phyloP scores from a whole-genome alignment of 2,329 filamentous ascomycete species.

The Clonostachys sp. region DNA sequence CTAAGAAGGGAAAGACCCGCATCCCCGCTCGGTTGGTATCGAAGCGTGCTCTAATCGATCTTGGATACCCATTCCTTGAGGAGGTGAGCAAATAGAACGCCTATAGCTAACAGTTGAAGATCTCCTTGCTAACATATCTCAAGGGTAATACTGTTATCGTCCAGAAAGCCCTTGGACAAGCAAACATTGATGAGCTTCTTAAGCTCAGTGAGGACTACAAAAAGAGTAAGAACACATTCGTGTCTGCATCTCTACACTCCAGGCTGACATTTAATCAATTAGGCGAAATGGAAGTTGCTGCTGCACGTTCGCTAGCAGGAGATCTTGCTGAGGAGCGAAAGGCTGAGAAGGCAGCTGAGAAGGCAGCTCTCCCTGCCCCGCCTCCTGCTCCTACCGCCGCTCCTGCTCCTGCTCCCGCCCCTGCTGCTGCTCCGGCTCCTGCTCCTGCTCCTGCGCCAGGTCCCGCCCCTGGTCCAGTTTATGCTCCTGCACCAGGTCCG shows the following conservation, averaged over 20 bases:
- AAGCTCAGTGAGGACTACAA: slow-evolving; percentile 75
- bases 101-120: not conserved
- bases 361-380: slow-evolving; percentile 9
- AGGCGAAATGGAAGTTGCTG: slow-evolving; percentile 39
- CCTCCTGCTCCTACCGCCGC: slow-evolving; percentile 3
- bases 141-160: slow-evolving; percentile 79
- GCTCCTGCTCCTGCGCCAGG: slow-evolving; percentile 1
- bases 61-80: slow-evolving; percentile 82
- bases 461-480: not conserved
- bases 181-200: slow-evolving; percentile 88
- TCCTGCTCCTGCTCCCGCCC: slow-evolving; percentile 1
- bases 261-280: not conserved
- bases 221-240: slow-evolving; percentile 36
- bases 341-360: slow-evolving; percentile 29
- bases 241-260: slow-evolving; percentile 2
- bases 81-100: slow-evolving; percentile 54
- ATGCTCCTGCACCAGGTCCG: slow-evolving; percentile 1
- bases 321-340: slow-evolving; percentile 42
- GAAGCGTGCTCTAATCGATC: slow-evolving; percentile 73
- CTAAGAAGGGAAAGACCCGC: slow-evolving; percentile 83
- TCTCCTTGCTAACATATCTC: slow-evolving; percentile 2
- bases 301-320: slow-evolving; percentile 40
- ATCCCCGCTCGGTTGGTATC: slow-evolving; percentile 80
- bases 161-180: slow-evolving; percentile 77
- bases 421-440: not conserved